Evolutionary conservation across 768 basidiomycete genomes (phyloP), one percentile per base, ranked within the genome.

Genomic region (Tulasnella sp.): DNA sequence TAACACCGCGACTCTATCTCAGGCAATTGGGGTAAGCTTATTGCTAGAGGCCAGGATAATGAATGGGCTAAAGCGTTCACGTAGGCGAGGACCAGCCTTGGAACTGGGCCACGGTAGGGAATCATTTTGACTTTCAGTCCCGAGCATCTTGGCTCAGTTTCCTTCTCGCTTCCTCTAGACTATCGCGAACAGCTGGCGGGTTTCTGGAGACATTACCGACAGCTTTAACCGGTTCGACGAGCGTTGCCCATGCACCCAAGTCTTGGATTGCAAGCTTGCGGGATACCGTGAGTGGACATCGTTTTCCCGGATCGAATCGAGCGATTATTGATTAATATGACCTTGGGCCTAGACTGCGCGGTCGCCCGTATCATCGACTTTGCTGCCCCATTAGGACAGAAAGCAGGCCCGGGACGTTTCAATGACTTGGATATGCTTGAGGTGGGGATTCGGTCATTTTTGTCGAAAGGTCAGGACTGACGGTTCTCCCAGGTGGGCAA

Each of bases 281-380:
- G 81, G 81, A 5, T 81, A 77, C 76, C 80, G 81, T 82, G 62
- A 59, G 67, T 74, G 67, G 71, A 12, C 42, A 12, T 47, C 63
- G 68, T 74, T 35, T 26, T 36, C 1, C 19, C 19, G 3, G 32
- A 19, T 68, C 32, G 0, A 11, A 62, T 35, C 1, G 26, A 9
- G 17, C 11, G 16, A 1, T 59, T 1, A 17, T 39, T 16, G 7
- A 40, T n/a, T 39, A 41, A 35, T 52, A 16, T 52, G 3, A 17
- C 5, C 14, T 36, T 59, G 9, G 22, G 32, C 17, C 11, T 29
- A 74, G 73, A 11, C 77, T 81, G 42, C 82, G 83, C 40, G 83
- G 83, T 83, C 82, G 83, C 84, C 75, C 80, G 84, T 41, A 85
- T 86, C 59, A 83, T 86, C 65, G 85, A 85, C 71, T 84, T 85